Evolutionary conservation across 2,329 filamentous ascomycete species (phyloP).

Genomic region (Colletotrichum lentis): DNA sequence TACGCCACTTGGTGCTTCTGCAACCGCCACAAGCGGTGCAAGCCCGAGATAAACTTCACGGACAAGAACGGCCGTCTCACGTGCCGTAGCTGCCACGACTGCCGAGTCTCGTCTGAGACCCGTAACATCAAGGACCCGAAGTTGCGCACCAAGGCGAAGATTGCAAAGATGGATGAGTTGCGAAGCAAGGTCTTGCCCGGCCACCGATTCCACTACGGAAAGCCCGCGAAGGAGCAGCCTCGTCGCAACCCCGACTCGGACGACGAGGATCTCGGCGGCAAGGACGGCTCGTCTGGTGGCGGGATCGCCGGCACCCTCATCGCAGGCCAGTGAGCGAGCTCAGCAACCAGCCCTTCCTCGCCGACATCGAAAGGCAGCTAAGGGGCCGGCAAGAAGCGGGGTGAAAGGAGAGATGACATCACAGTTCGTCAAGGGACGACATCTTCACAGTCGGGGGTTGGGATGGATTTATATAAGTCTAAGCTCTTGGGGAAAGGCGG

Average conservation of each 20-base stretch:
- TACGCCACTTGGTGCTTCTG: slow-evolving; percentile 1
- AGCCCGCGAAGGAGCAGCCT: neutral
- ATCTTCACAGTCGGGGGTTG: neutral
- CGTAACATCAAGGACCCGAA: neutral
- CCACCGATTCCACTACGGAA: neutral
- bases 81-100: neutral
- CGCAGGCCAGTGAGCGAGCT: neutral
- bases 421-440: neutral
- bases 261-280: neutral
- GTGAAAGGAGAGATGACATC: neutral
- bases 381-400: neutral
- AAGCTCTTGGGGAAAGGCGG: neutral
- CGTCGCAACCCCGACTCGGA: slow-evolving; percentile 9
- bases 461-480: neutral
- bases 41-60: neutral
- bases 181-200: neutral
- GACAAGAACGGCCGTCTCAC: neutral
- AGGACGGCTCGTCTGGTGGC: slow-evolving; percentile 1
- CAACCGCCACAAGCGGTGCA: neutral
- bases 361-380: neutral
- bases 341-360: neutral
- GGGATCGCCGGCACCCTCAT: neutral
- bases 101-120: neutral
- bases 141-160: neutral
- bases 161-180: too few relatives aligned